Evolutionary conservation across 345 rosid genomes (phyloP).

Genomic region (Lenwebbia sp.): DNA sequence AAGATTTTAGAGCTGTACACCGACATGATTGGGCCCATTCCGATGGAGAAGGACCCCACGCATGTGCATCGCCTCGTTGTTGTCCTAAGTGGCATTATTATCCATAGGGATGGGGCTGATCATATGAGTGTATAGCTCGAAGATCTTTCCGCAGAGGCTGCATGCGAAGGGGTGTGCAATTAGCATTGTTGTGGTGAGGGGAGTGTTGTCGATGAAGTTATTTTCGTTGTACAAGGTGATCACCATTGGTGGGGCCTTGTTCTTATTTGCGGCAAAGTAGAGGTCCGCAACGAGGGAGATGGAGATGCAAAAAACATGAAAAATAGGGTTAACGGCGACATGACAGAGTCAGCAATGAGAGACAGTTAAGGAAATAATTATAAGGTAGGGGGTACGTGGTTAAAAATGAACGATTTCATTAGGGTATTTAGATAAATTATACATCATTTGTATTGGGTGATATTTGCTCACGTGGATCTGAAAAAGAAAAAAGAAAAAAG

Average conservation of each 20-base stretch:
- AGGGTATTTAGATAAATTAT: not conserved
- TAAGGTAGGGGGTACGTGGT: not conserved
- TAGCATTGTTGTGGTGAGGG: no score
- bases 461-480: no score
- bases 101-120: no score
- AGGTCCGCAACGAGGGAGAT: slow-evolving; percentile 15
- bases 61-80: slow-evolving; percentile 30
- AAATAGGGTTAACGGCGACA: not conserved
- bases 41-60: not conserved
- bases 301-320: not conserved
- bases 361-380: not conserved
- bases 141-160: no score
- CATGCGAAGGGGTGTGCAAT: no score
- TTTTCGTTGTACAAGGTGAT: no score
- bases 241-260: slow-evolving; percentile 24
- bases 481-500: no score
- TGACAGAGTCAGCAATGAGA: not conserved
- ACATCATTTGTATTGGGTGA: no score
- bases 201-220: no score
- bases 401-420: not conserved
- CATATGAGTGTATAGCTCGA: no score
- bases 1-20: not conserved
- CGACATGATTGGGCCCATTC: not conserved
- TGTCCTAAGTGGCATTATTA: no score
- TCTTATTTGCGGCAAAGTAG: slow-evolving; percentile 46